Evolutionary conservation across 2,329 filamentous ascomycete genomes (phyloP), one percentile per base, ranked within the genome.

Genomic region (Aschersonia sp.): DNA sequence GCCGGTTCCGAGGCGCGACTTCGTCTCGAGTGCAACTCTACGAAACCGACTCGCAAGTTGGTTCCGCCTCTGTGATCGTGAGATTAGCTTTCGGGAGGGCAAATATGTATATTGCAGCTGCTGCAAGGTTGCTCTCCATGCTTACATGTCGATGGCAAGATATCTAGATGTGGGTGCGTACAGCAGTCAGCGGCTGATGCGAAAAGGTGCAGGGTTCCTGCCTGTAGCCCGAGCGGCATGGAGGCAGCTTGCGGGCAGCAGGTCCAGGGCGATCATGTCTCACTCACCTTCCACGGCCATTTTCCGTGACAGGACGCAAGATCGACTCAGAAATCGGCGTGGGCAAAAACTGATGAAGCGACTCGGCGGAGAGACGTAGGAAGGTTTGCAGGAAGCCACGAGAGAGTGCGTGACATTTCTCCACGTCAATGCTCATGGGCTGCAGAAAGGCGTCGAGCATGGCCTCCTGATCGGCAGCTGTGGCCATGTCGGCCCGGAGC

Each of bases 1-100:
- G 48, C 10, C 43, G 42, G 46, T 49, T 37, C 40, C 12, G 5
- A 4, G n/a, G 45, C 30, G 44, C 43, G 29, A 41, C 45, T 47
- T 44, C 63, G 56, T 10, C 48, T 66, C 57, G 37, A 69, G 69
- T 73, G 58, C 30, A 84, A 63, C 55, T 84, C 77, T 47, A 84
- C 70, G 53, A 84, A 83, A 32, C 77, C 81, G 31, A 82, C 81
- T 57, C 81, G 70, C 42, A 85, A 66, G 54, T 85, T 84, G 6
- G 80, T 81, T 6, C 81, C 81, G 51, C 81, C 81, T 52, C 79
- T 80, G 56, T 50, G 35, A n/a, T 43, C 31, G 32, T 29, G 32
- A 31, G 4, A 14, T 48, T 41, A 44, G 46, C 30, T 32, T 41
- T 7, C 6, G 14, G 14, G 14, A 2, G 14, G 14, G 35, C 8